A percentile compares a stretch with the other conserved stretches of the same genome.
phyloP scores from a whole-genome alignment of 495 filamentous ascomycete species.

The Niebla homalea region DNA sequence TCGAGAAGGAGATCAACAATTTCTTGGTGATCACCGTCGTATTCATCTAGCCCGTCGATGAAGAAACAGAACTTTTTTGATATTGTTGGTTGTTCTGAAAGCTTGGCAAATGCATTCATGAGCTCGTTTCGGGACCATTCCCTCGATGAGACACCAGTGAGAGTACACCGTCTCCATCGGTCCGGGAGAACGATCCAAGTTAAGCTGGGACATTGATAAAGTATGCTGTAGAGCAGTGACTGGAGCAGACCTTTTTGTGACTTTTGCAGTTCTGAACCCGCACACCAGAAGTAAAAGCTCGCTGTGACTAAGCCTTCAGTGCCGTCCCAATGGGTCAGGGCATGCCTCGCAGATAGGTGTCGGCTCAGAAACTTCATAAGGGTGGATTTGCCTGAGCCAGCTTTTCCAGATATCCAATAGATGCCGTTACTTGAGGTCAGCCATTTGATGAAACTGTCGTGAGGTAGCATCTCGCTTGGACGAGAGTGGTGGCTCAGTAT shows the following conservation, averaged over 20 bases:
- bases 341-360: slow-evolving; percentile 6
- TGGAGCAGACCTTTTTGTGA: slow-evolving; percentile 29
- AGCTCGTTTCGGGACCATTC: no score
- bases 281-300: slow-evolving; percentile 34
- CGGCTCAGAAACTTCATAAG: slow-evolving; percentile 28
- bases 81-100: no score
- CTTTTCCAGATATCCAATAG: slow-evolving; percentile 28
- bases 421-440: slow-evolving; percentile 18
- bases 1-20: slow-evolving; percentile 14
- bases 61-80: slow-evolving; percentile 35
- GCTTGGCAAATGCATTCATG: no score
- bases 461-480: no score
- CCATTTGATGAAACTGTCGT: no score
- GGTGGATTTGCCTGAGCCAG: no score
- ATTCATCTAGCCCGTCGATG: slow-evolving; percentile 40
- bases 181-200: slow-evolving; percentile 13
- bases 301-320: slow-evolving; percentile 22
- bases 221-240: slow-evolving; percentile 27
- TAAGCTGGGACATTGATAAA: slow-evolving; percentile 21
- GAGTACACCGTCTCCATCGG: no score
- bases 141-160: no score
- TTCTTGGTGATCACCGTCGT: slow-evolving; percentile 8
- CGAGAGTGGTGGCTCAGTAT: not conserved
- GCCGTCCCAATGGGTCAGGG: slow-evolving; percentile 20
- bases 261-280: slow-evolving; percentile 25